Evolutionary conservation across 805 yeast genomes (phyloP).

Genomic region (Hermanozyma aechmeae): DNA sequence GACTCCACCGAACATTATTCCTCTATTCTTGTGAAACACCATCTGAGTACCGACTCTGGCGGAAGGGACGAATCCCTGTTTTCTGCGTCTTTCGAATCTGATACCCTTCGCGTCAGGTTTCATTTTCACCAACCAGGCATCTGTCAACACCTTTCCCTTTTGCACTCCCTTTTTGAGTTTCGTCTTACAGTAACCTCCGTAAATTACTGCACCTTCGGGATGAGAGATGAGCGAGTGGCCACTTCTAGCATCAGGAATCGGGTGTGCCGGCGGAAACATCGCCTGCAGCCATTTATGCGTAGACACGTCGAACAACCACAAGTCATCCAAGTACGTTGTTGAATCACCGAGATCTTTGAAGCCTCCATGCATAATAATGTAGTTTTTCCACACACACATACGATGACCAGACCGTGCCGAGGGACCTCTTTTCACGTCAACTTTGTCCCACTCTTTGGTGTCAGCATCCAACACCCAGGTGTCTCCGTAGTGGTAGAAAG

Average conservation of each 20-base stretch:
- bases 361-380: conserved; percentile 79
- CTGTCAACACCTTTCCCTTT: conserved; percentile 82
- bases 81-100: conserved; percentile 84
- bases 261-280: conserved; percentile 73
- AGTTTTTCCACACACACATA: conserved; percentile 87
- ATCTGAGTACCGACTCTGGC: conserved; percentile 93
- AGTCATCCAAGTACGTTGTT: conserved; percentile 74
- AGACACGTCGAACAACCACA: conserved; percentile 89
- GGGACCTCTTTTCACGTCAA: conserved; percentile 71
- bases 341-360: conserved; percentile 82
- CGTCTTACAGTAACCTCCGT: conserved; percentile 93
- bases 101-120: conserved; percentile 67
- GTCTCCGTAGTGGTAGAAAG: conserved; percentile 94
- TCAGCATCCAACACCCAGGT: conserved; percentile 87
- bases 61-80: conserved; percentile 84
- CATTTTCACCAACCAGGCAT: conserved; percentile 84
- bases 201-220: conserved; percentile 73
- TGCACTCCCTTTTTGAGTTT: conserved; percentile 83
- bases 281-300: conserved; percentile 87
- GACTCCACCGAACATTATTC: conserved; percentile 91
- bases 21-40: conserved; percentile 85
- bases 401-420: conserved; percentile 89
- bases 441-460: conserved; percentile 82
- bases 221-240: conserved; percentile 83
- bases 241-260: conserved; percentile 83